Evolutionary conservation across 108 stramenopile species (phyloP).

Genomic region (Schizochytrium sp.): DNA sequence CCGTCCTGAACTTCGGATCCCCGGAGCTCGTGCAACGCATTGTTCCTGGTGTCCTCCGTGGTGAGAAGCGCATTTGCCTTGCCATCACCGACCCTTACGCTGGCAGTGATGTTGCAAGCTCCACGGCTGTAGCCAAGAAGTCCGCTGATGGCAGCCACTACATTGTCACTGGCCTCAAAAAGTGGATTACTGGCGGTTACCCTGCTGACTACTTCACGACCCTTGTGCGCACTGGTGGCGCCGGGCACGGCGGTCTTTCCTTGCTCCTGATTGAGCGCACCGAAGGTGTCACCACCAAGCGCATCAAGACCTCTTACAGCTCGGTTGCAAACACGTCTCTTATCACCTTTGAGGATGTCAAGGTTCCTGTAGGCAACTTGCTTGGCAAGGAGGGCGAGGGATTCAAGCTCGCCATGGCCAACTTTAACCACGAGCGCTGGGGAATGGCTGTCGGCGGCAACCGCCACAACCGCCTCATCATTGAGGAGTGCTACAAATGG

Average conservation of each 20-base stretch:
- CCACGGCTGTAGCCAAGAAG: neutral
- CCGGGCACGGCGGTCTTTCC: conserved; percentile 48
- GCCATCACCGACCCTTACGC: conserved; percentile 61
- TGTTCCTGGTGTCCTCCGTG: conserved; percentile 21
- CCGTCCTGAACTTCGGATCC: conserved; percentile 43
- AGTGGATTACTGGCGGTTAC: conserved; percentile 58
- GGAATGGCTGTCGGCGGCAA: conserved; percentile 55
- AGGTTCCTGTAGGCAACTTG: conserved; percentile 62
- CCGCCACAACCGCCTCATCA: conserved; percentile 41
- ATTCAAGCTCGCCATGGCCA: conserved; percentile 63
- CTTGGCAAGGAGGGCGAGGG: conserved; percentile 66
- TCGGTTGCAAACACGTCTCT: conserved; percentile 51
- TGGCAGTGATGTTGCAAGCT: conserved; percentile 14
- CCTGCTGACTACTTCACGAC: conserved; percentile 55
- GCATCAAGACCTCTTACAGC: conserved; percentile 60
- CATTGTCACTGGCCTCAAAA: conserved; percentile 52
- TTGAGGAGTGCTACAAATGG: conserved; percentile 53
- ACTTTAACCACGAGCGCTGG: conserved; percentile 61
- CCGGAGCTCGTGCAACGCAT: conserved; percentile 16
- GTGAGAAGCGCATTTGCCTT: conserved; percentile 52
- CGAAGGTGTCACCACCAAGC: conserved; percentile 12
- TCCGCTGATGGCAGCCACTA: conserved; percentile 42
- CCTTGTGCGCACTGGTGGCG: conserved; percentile 46
- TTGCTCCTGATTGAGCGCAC: conserved; percentile 9
- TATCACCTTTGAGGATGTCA: conserved; percentile 51